phyloP scores from a whole-genome alignment of 345 rosid genomes.

The Gossypium arboreum region DNA sequence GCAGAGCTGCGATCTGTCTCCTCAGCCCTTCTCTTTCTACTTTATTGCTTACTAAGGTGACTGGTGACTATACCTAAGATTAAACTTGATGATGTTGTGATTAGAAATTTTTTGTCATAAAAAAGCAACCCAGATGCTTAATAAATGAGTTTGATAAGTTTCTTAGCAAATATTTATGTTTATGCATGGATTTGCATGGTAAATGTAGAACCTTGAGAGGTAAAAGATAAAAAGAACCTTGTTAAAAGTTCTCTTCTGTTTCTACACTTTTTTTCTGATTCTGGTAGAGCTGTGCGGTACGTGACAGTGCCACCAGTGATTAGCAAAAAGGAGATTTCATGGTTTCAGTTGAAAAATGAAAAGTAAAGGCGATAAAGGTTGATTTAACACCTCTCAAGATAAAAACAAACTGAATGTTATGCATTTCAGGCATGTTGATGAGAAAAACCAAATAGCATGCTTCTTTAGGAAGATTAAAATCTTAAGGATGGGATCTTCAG shows the following conservation, averaged over 20 bases:
- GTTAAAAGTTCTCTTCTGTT: not conserved
- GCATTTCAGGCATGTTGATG: too few relatives aligned
- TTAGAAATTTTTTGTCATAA: not conserved
- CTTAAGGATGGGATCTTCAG: too few relatives aligned
- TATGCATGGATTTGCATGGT: not conserved
- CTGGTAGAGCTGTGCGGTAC: not conserved
- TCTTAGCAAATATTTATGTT: too few relatives aligned
- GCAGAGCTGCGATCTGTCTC: not conserved
- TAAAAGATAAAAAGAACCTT: not conserved
- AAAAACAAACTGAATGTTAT: too few relatives aligned
- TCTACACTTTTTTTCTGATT: not conserved
- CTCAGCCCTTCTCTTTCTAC: not conserved
- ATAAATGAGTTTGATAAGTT: not conserved
- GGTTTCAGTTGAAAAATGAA: constrained; percentile 6
- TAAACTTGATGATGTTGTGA: not conserved
- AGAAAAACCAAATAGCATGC: too few relatives aligned
- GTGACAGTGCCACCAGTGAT: not conserved
- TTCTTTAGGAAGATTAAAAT: not conserved
- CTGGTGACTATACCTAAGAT: not conserved
- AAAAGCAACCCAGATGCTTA: not conserved
- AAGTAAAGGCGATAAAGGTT: too few relatives aligned
- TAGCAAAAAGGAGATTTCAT: constrained; percentile 2
- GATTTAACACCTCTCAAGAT: too few relatives aligned
- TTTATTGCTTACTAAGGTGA: not conserved
- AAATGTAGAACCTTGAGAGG: not conserved